phyloP scores from a whole-genome alignment of 2,329 filamentous ascomycete genomes.

The Stylonectria norvegica region DNA sequence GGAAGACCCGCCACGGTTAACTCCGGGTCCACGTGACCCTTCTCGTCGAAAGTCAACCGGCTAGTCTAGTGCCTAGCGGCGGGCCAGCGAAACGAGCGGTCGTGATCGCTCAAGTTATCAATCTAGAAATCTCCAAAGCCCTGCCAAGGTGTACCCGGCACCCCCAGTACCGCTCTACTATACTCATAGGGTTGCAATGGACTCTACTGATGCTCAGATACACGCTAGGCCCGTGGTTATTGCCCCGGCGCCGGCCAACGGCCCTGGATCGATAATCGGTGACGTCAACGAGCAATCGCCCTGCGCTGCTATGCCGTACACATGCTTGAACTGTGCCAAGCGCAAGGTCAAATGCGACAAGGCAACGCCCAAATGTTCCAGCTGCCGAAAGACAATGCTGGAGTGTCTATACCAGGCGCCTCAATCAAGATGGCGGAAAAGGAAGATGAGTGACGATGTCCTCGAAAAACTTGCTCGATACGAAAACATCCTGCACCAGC shows the following conservation, averaged over 20 bases:
- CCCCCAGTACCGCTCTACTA: too few species aligned
- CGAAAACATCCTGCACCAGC: slow-evolving; percentile 35
- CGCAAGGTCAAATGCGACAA: slow-evolving; percentile 32
- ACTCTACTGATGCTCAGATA: neutral
- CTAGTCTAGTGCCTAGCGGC: too few species aligned
- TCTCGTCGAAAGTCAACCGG: too few species aligned
- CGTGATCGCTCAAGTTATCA: too few species aligned
- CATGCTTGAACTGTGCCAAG: slow-evolving; percentile 26
- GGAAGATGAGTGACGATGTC: slow-evolving; percentile 30
- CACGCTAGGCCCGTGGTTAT: slow-evolving; percentile 1
- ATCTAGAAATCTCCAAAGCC: too few species aligned
- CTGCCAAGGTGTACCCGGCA: too few species aligned
- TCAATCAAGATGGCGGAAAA: slow-evolving; percentile 36
- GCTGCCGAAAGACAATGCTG: slow-evolving; percentile 26
- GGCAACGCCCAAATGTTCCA: slow-evolving; percentile 19
- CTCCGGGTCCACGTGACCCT: too few species aligned
- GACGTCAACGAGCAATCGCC: neutral
- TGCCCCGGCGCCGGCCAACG: slow-evolving; percentile 9
- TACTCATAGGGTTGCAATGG: too few species aligned
- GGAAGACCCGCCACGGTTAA: too few species aligned
- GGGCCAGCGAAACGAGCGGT: too few species aligned
- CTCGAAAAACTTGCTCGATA: slow-evolving; percentile 38
- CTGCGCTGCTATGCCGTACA: slow-evolving; percentile 18
- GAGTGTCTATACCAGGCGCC: slow-evolving; percentile 41
- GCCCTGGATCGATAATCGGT: neutral